Base-by-base conservation (phyloP, 768 basidiomycete genomes). In the Thelephora ganbajun region DNA sequence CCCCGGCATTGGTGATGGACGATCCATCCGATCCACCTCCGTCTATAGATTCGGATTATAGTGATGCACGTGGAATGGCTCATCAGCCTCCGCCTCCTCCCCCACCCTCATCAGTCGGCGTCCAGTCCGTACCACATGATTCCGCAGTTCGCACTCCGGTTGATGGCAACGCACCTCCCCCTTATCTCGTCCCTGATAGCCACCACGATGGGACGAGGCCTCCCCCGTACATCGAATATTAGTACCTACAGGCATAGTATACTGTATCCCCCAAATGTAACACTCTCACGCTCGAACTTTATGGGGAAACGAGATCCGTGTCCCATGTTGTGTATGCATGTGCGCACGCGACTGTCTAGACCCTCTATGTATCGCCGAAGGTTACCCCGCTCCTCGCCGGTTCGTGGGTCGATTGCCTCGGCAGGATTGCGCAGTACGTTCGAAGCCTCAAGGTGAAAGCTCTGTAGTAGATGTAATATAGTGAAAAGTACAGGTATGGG, bases 1-100 rank as follows among this genome's bases (percentile, higher is more conserved):
- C 87, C 0, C 87, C 87, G 4, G 85, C 86, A 0, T 82, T 81
- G 14, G 78, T 80, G 33, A 73, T 89, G 68, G 88, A 91, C 56
- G 88, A 91, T 61, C 88, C 88, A 18, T 80, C 79, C 2, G 88
- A 91, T 59, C 88, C 87, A 18, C 88, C 88, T 4, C 88, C 88
- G 11, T 85, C 83, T 5, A 91, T 91, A 55, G 84, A 91, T 61
- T 87, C 83, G 7, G 81, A 79, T 44, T 87, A 82, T 56, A 71
- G 71, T 55, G 64, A 66, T 6, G 54, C 57, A 3, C 58, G 59
- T 18, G 58, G 65, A 49, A 50, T 52, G 45, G 11, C 61, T 46
- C 44, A 54, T 52, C 50, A 57, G 46, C 22, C 56, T 22, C 35
- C 56, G 6, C 51, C 62, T 11, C 54, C 56, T 14, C 53, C 52